Percentiles rank a stretch among this genome's conserved stretches.
These are phyloP conservation scores for Acer negundo DNA, from an alignment of 345 rosid genomes.

Conservation along the genomic window DNA sequence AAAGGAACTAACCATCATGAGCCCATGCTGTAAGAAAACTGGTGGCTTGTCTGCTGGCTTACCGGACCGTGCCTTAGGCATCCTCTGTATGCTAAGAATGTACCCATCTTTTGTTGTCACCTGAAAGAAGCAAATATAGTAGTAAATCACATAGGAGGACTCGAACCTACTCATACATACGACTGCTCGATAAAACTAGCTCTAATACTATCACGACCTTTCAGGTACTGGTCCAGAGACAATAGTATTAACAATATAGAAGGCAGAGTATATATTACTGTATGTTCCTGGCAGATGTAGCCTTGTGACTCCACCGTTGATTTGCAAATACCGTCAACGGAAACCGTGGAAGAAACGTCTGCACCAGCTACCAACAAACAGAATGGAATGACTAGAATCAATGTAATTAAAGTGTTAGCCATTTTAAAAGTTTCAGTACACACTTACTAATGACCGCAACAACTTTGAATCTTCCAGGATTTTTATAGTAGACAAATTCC, in stretches of 20 bases:
- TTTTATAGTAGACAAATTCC: conserved; percentile 2
- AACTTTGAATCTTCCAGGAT: not conserved
- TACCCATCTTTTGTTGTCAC: conserved; percentile 57
- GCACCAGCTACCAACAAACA: not conserved
- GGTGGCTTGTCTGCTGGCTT: conserved; percentile 41
- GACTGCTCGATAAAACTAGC: not conserved
- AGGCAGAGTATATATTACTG: conserved; percentile 8
- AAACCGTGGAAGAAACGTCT: not conserved
- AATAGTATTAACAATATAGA: not conserved
- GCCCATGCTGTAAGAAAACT: conserved; percentile 55
- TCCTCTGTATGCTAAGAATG: conserved; percentile 52
- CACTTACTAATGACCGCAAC: not conserved
- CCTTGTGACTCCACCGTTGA: conserved; percentile 35
- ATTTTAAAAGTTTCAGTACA: not conserved
- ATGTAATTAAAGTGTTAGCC: not conserved
- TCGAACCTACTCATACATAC: not conserved
- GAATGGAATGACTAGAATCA: not conserved
- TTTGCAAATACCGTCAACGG: conserved; percentile 29
- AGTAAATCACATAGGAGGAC: not conserved
- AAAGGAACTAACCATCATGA: conserved; percentile 34
- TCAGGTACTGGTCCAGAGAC: no score
- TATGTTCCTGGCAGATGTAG: conserved; percentile 39
- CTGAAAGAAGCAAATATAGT: conserved; percentile 22
- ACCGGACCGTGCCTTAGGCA: conserved; percentile 28
- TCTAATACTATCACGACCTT: not conserved